Evolutionary conservation across 371 early-diverging fungal species (phyloP), one percentile per base, ranked within the genome.

Genomic region (Funneliformis caledonium): DNA sequence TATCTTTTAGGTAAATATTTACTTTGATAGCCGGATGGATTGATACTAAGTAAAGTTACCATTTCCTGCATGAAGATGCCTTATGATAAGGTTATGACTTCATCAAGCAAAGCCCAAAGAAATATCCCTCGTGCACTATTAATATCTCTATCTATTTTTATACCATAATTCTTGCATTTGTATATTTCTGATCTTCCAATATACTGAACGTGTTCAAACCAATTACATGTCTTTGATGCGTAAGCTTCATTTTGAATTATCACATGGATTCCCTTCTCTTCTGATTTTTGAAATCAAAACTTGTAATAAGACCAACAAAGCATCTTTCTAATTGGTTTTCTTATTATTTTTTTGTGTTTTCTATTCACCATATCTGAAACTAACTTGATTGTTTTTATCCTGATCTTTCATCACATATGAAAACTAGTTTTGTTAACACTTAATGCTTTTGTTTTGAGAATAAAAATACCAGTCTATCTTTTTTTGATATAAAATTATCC

Each of bases 371-470:
- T 74, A 26, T 50, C 26, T 56, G 75, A 60, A 52, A 52, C 59
- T 11, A 72, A 72, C 72, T 72, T 72, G 72, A 48, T 59, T 72
- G 43, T 45, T 43, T 74, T 74, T 74, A 74, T 56, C n/a, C n/a
- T n/a, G n/a, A n/a, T 74, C 33, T 50, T n/a, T n/a, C 0, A 0
- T 56, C 1, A 31, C 75, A 60, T 74, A 11, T 7, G 19, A 74
- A 52, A 74, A 1, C 56, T 10, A 7, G 60, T 1, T 45, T 70
- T 70, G 5, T 70, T 45, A 45, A 45, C 2, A 45, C 72, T 0
- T 33, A n/a, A 19, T 70, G 10, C 22, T 70, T 43, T 70, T 1
- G 3, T 70, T 67, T 67, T 67, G 67, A 67, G 11, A 11, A 8
- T 59, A n/a, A 67, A 67, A 22, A 67, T 4, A 22, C 67, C 37